A percentile compares a stretch with the other conserved stretches of the same genome.
Conservation (phyloP, 805 yeast species). For the Sungouiozyma ichnusensis region DNA sequence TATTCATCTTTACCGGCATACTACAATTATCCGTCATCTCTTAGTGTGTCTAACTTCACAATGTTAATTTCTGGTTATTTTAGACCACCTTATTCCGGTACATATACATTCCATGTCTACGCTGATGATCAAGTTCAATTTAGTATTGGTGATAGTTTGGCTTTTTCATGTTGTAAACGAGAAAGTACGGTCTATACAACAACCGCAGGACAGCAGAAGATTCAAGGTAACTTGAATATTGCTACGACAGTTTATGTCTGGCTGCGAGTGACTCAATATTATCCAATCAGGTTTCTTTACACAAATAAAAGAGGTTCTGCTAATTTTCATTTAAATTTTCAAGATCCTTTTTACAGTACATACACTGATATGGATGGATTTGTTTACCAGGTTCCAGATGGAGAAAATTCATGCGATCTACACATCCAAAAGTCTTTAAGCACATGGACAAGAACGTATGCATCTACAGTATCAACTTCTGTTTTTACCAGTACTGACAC, state of each 20-base stretch:
- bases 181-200: neutral
- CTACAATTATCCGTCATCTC: neutral
- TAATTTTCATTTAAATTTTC: neutral
- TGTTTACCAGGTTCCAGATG: neutral
- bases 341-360: neutral
- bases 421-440: neutral
- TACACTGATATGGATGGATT: neutral
- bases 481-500: neutral
- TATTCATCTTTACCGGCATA: neutral
- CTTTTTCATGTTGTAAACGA: neutral
- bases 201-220: neutral
- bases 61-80: neutral
- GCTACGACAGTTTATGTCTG: neutral
- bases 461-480: neutral
- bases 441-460: neutral
- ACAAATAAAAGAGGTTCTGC: neutral
- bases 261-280: neutral
- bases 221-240: neutral
- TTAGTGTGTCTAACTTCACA: neutral
- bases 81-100: neutral
- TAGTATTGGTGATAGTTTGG: neutral
- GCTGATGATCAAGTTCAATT: neutral
- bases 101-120: neutral
- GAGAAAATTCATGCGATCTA: neutral
- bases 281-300: neutral